Base-by-base conservation (phyloP, 257 asterid species). In the Plantago major region DNA sequence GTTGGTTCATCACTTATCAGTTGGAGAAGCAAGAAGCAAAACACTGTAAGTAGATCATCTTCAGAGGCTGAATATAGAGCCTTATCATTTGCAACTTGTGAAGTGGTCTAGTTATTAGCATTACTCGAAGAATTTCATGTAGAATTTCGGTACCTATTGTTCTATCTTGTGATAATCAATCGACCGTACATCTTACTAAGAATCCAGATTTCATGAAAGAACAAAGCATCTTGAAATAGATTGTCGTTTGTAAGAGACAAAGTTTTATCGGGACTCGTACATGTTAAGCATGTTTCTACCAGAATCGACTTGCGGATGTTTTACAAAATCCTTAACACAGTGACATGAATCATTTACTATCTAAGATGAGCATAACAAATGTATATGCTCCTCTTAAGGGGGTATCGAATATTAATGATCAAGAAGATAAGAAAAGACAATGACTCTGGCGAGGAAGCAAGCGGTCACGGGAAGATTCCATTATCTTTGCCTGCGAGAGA, bases 1-100 rank as follows among this genome's bases (percentile, higher is more conserved):
- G n/a, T n/a, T n/a, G n/a, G n/a, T n/a, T 3, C 5, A 1, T 55
- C 43, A 28, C 43, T 53, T 43, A 4, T 46, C 18, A 43, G 17
- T 18, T 60, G 65, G 65, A 44, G 18, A 45, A 1, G 12, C 7
- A 62, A 62, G 57, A 62, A 47, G 12, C 66, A 62, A 14, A 13
- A 0, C 3, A 48, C 46, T 5, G 57, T 62, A 6, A 0, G 54
- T 1, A 1, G 55, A 6, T 44, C 65, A 1, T 46, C 46, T 1
- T 42, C 26, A 5, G 56, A 59, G 11, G 51, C 40, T 11, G 64
- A 59, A 10, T 59, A 59, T 43, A 42, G 64, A 9, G 44, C 51
- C 11, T 45, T 62, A 28, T 22, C 65, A 4, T 1, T 11, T 4
- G 9, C 54, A 0, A 1, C 10, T 0, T 26, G 57, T 47, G 57